Conservation (phyloP, 371 early-diverging fungal species). For the Circinella minor region DNA sequence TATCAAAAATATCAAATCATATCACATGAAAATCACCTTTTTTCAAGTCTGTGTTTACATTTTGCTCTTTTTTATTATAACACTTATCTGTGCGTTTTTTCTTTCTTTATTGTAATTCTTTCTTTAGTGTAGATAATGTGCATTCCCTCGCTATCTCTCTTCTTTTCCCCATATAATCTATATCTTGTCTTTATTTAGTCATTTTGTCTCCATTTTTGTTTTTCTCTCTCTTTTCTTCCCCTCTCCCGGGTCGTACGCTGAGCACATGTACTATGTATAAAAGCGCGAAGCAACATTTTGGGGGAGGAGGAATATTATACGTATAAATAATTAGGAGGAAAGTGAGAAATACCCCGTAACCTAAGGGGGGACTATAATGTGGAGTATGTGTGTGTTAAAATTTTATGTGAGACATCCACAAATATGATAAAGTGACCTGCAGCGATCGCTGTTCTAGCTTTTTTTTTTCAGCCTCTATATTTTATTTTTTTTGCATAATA, state of each 20-base stretch:
- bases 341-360: background rate
- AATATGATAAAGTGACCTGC: conserved; percentile 6
- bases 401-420: background rate
- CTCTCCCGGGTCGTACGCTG: conserved; percentile 7
- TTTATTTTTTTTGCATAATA: too few relatives aligned
- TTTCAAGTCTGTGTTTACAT: conserved; percentile 13
- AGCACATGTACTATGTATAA: conserved; percentile 12
- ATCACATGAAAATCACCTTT: conserved; percentile 23
- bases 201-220: too few relatives aligned
- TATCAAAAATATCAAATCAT: background rate
- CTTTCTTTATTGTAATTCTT: too few relatives aligned
- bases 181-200: too few relatives aligned
- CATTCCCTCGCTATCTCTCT: background rate
- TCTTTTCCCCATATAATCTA: background rate
- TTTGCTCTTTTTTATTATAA: background rate
- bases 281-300: background rate
- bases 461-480: background rate
- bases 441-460: conserved; percentile 9
- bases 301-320: background rate
- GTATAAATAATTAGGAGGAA: background rate
- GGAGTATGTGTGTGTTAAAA: background rate
- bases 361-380: too few relatives aligned
- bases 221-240: background rate
- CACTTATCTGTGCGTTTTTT: conserved; percentile 7
- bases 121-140: background rate